Evolutionary conservation across 2,329 filamentous ascomycete genomes (phyloP), one percentile per base, ranked within the genome.

Genomic region (Fusarium beomiforme): DNA sequence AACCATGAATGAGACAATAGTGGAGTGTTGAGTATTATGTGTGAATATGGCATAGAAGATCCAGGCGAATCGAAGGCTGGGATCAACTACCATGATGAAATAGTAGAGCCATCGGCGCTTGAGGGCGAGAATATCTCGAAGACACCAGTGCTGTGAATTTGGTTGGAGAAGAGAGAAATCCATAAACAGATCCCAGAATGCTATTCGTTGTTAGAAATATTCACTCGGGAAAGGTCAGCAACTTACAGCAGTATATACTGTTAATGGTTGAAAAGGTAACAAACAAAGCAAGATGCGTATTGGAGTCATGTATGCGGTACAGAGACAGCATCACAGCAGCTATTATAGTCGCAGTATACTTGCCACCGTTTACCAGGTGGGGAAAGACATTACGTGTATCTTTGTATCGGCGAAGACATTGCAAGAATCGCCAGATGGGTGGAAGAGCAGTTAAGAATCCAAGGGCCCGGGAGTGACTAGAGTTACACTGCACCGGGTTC

Each of bases 181-280:
- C 93, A 98, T 98, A 71, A 94, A 90, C 3, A 99, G 83, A 78
- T 99, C 96, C 96, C 96, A 99, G 43, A 97, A 87, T 13, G 91
- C 89, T 91, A 59, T 12, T 1, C n/a, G 8, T 34, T 31, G 19
- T 67, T 7, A 59, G 70, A 21, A 74, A 39, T 34, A 39, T 59
- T 36, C 3, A 37, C 59, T 36, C 2, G 34, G 33, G 6, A 46
- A n/a, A 3, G 19, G 9, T 13, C 8, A 9, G 14, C 46, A 8
- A 84, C 89, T 83, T 83, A 91, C 90, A 94, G 74, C 88, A 91
- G 80, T 98, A 98, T 31, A 97, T 81, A 46, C 91, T 88, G 79
- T 98, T 99, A 71, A 97, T 81, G n/a, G 87, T 85, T 0, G 94
- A 93, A 75, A 95, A 94, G 0, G 89, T 86, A 67, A 97, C 91